Evolutionary conservation across 2,329 filamentous ascomycete species (phyloP).

Genomic region (Neophaeococcomyces mojaviensis): DNA sequence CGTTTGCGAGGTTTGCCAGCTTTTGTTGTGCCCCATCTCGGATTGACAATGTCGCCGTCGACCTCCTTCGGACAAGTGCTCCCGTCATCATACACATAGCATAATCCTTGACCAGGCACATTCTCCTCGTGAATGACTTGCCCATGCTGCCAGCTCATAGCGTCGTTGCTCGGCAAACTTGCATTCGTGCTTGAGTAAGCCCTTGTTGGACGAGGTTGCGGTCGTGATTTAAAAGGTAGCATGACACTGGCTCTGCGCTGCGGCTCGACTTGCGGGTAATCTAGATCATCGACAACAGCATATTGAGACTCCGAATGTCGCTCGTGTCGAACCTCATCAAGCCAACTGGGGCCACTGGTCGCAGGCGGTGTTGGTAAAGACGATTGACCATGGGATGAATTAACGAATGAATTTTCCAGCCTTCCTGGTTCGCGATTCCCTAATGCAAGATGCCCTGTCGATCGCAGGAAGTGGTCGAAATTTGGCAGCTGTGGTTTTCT

Average conservation of each 20-base stretch:
- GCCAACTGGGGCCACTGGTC: neutral
- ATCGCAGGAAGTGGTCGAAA: constrained; percentile 19
- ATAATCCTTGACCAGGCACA: constrained; percentile 68
- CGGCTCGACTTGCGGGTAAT: neutral
- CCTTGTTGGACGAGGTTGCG: constrained; percentile 1
- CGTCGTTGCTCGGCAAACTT: neutral
- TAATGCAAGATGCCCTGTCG: constrained; percentile 10
- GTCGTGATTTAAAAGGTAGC: neutral
- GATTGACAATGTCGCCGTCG: constrained; percentile 79
- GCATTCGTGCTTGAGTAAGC: constrained; percentile 5
- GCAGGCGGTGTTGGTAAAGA: constrained; percentile 3
- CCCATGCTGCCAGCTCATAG: constrained; percentile 6
- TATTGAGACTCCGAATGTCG: neutral
- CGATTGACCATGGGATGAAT: neutral
- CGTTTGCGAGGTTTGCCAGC: constrained; percentile 88
- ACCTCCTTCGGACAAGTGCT: constrained; percentile 75
- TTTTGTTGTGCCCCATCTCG: constrained; percentile 89
- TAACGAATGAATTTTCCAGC: neutral
- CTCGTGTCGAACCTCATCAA: neutral
- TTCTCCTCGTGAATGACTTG: constrained; percentile 26
- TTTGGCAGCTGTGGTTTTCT: constrained; percentile 16
- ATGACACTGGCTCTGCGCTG: constrained; percentile 3
- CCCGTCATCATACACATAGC: constrained; percentile 81
- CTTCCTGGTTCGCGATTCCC: constrained; percentile 1
- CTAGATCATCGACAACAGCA: neutral